These are phyloP conservation scores for Trichoderma sp. DNA, from an alignment of 2,329 filamentous ascomycete genomes.

Conservation along the genomic window DNA sequence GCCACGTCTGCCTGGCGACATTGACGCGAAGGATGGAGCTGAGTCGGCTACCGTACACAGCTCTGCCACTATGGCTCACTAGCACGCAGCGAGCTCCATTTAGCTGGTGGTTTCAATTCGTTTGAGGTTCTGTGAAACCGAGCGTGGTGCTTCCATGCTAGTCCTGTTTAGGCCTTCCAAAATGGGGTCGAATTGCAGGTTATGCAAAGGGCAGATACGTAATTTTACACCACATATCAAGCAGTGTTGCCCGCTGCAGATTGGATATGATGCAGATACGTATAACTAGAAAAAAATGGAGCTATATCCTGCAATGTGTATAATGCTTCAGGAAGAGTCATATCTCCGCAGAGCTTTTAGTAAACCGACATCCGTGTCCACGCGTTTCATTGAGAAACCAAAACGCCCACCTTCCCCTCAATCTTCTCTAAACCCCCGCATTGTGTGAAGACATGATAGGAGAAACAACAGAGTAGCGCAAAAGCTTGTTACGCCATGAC, in stretches of 20 bases:
- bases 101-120: not conserved
- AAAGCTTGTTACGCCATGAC: not conserved
- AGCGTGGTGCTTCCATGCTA: constrained; percentile 2
- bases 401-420: not conserved
- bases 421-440: not conserved
- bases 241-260: not conserved
- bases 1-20: constrained; percentile 11
- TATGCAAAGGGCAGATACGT: not conserved
- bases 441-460: not conserved
- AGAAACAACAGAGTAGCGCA: not conserved
- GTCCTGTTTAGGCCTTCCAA: not conserved
- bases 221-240: not conserved
- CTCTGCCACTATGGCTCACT: not conserved
- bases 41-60: not conserved
- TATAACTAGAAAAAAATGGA: not conserved
- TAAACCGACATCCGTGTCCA: no score
- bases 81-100: constrained; percentile 6
- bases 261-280: not conserved
- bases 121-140: not conserved
- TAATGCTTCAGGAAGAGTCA: not conserved
- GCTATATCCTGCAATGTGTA: not conserved
- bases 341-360: not conserved
- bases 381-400: not conserved
- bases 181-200: not conserved
- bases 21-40: constrained; percentile 16